Conservation (phyloP, 2,329 filamentous ascomycete species). For the Penicillium sp. region DNA sequence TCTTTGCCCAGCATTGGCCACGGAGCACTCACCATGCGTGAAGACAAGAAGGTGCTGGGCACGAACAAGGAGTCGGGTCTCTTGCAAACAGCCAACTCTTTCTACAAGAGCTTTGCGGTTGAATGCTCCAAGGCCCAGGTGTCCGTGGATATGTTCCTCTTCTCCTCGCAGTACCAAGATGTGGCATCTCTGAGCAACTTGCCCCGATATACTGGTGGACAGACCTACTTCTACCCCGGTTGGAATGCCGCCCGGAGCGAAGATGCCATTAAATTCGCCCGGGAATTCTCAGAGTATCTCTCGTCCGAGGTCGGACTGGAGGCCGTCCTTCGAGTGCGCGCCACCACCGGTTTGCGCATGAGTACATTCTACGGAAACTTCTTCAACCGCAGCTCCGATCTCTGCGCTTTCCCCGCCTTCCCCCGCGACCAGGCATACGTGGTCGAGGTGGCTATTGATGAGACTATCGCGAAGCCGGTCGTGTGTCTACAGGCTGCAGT, state of each 20-base stretch:
- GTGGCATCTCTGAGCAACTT: slow-evolving; percentile 94
- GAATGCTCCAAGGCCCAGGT: slow-evolving; percentile 99
- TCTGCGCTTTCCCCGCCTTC: slow-evolving; percentile 97
- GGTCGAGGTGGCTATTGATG: slow-evolving; percentile 96
- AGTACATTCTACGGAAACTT: slow-evolving; percentile 99
- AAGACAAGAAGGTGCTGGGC: slow-evolving; percentile 92
- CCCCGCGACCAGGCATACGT: slow-evolving; percentile 96
- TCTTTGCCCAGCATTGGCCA: slow-evolving; percentile 85
- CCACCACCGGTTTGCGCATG: slow-evolving; percentile 91
- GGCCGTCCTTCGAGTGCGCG: slow-evolving; percentile 89
- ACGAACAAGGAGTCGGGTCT: slow-evolving; percentile 86
- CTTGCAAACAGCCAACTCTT: slow-evolving; percentile 87
- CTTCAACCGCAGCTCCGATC: slow-evolving; percentile 95
- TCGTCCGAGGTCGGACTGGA: slow-evolving; percentile 94
- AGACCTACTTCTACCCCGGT: slow-evolving; percentile 97
- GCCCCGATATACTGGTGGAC: slow-evolving; percentile 90
- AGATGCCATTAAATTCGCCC: slow-evolving; percentile 95
- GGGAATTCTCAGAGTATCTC: slow-evolving; percentile 95
- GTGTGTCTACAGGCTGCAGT: slow-evolving; percentile 93
- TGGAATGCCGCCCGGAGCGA: slow-evolving; percentile 94
- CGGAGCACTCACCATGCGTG: slow-evolving; percentile 85
- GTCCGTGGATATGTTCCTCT: slow-evolving; percentile 96
- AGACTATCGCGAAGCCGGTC: slow-evolving; percentile 84
- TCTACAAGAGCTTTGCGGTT: slow-evolving; percentile 98
- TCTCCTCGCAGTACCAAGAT: slow-evolving; percentile 93